Conservation (phyloP, 306 rosid species). For the Aeschynomene evenia region DNA sequence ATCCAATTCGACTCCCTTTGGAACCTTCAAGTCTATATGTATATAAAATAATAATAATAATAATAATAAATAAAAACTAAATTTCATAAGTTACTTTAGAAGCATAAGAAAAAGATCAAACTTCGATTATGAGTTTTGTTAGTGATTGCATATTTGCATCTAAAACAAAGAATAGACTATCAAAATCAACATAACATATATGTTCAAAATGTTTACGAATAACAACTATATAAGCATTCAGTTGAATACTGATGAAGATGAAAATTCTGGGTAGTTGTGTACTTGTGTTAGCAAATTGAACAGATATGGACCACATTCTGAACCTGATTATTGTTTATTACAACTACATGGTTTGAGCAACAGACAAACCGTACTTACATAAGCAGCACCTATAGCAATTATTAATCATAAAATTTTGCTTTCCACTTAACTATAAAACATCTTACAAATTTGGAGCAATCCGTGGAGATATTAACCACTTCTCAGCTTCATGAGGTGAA, state of each 20-base stretch:
- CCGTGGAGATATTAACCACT: constrained; percentile 74
- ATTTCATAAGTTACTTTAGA: background rate
- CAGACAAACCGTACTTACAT: constrained; percentile 26
- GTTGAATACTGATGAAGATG: constrained; percentile 22
- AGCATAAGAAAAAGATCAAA: constrained; percentile 17
- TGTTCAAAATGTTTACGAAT: no score
- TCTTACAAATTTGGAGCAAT: constrained; percentile 61
- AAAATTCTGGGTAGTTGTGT: background rate
- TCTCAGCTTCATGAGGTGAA: constrained; percentile 89
- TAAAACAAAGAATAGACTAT: background rate
- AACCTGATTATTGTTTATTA: constrained; percentile 16
- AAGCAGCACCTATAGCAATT: constrained; percentile 10
- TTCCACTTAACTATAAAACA: background rate
- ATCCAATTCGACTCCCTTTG: constrained; percentile 69
- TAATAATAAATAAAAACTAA: background rate
- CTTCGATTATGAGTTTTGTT: background rate
- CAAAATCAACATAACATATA: no score
- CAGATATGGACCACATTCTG: constrained; percentile 10
- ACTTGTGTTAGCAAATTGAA: constrained; percentile 5
- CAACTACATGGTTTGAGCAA: background rate
- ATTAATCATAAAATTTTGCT: constrained; percentile 12
- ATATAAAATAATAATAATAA: constrained; percentile 15
- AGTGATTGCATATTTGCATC: background rate
- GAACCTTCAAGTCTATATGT: constrained; percentile 60
- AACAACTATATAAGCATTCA: constrained; percentile 8